A percentile compares a stretch with the other conserved stretches of the same genome.
Conservation (phyloP, 306 rosid species). For the Vigna hirtella region DNA sequence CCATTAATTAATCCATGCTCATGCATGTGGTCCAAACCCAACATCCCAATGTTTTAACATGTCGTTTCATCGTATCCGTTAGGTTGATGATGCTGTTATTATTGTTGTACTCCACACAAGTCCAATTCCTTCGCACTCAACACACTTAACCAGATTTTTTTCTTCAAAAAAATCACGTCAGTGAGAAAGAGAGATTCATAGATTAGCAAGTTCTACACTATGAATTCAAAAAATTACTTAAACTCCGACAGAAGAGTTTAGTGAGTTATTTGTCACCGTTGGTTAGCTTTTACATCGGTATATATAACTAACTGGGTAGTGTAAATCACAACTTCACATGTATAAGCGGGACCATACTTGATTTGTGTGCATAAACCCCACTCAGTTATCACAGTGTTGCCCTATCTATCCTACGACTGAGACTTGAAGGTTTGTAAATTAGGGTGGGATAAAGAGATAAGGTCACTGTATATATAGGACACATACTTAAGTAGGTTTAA, state of each 20-base stretch:
- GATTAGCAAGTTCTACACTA: neutral
- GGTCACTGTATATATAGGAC: neutral
- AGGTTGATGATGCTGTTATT: neutral
- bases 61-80: neutral
- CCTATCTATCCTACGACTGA: slow-evolving; percentile 25
- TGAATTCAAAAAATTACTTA: neutral
- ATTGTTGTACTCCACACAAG: neutral
- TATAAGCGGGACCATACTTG: slow-evolving; percentile 33
- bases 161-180: no score
- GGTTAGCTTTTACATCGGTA: neutral
- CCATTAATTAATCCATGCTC: slow-evolving; percentile 18
- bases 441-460: neutral
- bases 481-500: neutral
- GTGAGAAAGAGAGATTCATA: neutral
- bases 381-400: slow-evolving; percentile 16
- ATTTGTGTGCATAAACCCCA: slow-evolving; percentile 36
- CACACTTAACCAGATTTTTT: neutral
- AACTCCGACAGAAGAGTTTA: neutral
- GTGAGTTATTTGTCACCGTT: neutral
- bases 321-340: slow-evolving; percentile 23
- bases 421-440: neutral
- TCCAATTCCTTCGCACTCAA: neutral
- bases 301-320: neutral
- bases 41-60: slow-evolving; percentile 10
- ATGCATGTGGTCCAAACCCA: slow-evolving; percentile 34